Evolutionary conservation across 1,284 basidiomycete genomes (phyloP).

Genomic region (Moesziomyces globuligerus): DNA sequence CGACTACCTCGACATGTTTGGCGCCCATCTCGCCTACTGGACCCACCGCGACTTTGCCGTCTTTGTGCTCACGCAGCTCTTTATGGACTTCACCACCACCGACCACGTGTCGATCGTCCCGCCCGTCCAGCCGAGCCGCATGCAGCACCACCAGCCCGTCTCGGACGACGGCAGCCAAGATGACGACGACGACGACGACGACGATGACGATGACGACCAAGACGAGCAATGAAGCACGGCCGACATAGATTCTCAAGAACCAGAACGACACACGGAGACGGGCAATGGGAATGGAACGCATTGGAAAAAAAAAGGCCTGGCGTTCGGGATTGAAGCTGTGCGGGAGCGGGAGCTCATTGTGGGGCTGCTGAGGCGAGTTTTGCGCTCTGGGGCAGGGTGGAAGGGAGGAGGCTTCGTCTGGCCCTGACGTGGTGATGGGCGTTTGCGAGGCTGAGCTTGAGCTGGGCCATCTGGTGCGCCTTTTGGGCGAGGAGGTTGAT

Average conservation of each 20-base stretch:
- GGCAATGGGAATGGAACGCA: too few relatives aligned
- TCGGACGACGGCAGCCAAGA: conserved; percentile 64
- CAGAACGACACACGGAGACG: too few relatives aligned
- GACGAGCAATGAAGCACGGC: neutral
- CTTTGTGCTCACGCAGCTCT: conserved; percentile 59
- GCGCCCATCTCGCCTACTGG: conserved; percentile 62
- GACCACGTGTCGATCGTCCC: conserved; percentile 36
- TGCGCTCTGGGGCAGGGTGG: neutral
- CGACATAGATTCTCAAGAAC: too few relatives aligned
- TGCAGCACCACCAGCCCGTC: neutral
- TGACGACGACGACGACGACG: conserved; percentile 5
- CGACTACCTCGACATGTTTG: conserved; percentile 58
- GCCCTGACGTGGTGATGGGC: conserved; percentile 33
- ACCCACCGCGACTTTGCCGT: conserved; percentile 54
- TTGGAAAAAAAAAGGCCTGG: too few relatives aligned
- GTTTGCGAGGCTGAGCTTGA: conserved; percentile 24
- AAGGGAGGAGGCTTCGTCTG: conserved; percentile 3
- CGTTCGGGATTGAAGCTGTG: neutral
- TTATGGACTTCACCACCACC: conserved; percentile 40
- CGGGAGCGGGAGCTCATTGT: neutral
- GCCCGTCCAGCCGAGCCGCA: conserved; percentile 13
- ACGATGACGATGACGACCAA: conserved; percentile 6
- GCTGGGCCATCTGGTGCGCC: conserved; percentile 4
- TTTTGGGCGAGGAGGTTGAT: conserved; percentile 26
- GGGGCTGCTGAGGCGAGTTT: too few relatives aligned